Base-by-base conservation (phyloP, 768 basidiomycete genomes). In the Xerocomellus amylosporus region DNA sequence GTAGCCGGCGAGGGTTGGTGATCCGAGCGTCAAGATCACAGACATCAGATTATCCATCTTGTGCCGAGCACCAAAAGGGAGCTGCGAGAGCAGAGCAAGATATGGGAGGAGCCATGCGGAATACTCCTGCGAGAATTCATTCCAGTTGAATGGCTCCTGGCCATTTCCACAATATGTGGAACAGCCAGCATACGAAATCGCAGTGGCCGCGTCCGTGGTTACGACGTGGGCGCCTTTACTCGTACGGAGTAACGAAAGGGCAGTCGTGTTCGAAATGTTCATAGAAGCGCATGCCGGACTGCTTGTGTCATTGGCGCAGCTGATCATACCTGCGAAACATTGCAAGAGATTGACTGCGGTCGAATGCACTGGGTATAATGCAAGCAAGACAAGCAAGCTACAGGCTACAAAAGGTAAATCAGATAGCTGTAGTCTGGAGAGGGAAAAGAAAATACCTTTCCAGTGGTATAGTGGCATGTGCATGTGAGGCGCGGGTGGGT, bases 81-180 rank as follows among this genome's bases (percentile, higher is more conserved):
- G 72, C 44, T 79, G 78, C 0, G 78, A 77, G 19, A 80, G 64
- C 8, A 81, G 56, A 1, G 79, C 77, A 13, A 81, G 71, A 70
- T 76, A 79, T 8, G 79, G 79, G 7, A 81, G 51, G 2, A 81
- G 65, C 79, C 79, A 81, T 0, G 76, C 58, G 9, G 70, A 67
- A 58, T 74, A 78, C 43, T 76, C 66, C 43, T 75, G 74, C 0
- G 68, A 46, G 46, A 68, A 70, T 4, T 22, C 31, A 2, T 19
- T n/a, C 65, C 65, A 68, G 13, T n/a, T 31, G n/a, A 68, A 70
- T 13, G 56, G 17, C 8, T 57, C 49, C 9, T 57, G 49, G 1
- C 47, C 44, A 3, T 0, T 8, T 28, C 68, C 65, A 19, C 66
- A 68, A 17, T 33, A 15, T 0, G 10, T 0, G 13, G 5, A 2